Evolutionary conservation across 805 yeast genomes (phyloP).

Genomic region (Priceomyces fermenticarens): DNA sequence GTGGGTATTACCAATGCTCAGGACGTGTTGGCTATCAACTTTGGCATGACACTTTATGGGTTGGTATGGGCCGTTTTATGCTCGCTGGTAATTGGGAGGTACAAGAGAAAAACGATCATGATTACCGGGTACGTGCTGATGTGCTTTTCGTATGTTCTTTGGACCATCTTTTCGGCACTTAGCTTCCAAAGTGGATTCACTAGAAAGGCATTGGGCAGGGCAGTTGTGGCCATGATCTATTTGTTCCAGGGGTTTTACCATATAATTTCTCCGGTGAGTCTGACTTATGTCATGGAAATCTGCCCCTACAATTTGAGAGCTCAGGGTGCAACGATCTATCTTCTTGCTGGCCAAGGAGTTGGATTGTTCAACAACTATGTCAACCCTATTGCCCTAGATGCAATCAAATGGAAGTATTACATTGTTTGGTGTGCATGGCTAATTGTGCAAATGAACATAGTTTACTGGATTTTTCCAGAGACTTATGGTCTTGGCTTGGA

Average conservation of each 20-base stretch:
- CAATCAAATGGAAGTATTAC: constrained; percentile 42
- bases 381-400: constrained; percentile 39
- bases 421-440: constrained; percentile 34
- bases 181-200: constrained; percentile 16
- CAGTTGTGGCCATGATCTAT: constrained; percentile 3
- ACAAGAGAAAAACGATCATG: constrained; percentile 1
- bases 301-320: constrained; percentile 11
- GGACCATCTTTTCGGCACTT: constrained; percentile 24
- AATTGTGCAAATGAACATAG: constrained; percentile 25
- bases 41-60: constrained; percentile 1
- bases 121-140: constrained; percentile 7
- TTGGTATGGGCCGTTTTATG: neutral
- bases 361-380: constrained; percentile 27
- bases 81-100: neutral
- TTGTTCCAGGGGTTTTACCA: constrained; percentile 2
- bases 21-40: constrained; percentile 2
- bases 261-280: neutral
- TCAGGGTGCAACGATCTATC: constrained; percentile 36
- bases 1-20: constrained; percentile 14
- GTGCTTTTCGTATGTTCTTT: constrained; percentile 20
- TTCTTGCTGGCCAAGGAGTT: constrained; percentile 16
- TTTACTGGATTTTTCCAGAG: constrained; percentile 38
- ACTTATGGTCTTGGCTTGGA: constrained; percentile 43
- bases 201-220: constrained; percentile 10
- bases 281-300: constrained; percentile 3